Conservation (phyloP, 169 alveolate species). For the Plasmodium gonderi region DNA sequence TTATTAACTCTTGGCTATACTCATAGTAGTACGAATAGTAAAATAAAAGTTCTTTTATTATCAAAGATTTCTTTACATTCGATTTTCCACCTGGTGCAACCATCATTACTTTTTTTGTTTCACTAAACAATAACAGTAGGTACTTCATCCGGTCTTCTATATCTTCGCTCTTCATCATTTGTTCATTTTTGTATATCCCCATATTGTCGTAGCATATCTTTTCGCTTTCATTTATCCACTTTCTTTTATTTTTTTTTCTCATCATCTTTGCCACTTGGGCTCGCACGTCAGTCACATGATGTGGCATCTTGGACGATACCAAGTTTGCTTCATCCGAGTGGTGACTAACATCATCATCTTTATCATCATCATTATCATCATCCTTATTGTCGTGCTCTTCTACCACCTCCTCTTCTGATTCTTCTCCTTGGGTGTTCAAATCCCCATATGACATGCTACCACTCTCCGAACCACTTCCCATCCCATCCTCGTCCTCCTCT, state of each 20-base stretch:
- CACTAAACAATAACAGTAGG: slow-evolving; percentile 21
- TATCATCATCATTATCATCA: slow-evolving; percentile 33
- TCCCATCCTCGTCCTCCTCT: slow-evolving; percentile 74
- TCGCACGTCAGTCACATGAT: neutral
- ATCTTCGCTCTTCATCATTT: slow-evolving; percentile 50
- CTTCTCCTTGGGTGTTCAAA: slow-evolving; percentile 84
- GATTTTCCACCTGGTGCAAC: neutral
- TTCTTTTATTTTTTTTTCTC: neutral
- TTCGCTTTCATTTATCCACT: slow-evolving; percentile 25
- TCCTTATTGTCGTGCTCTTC: slow-evolving; percentile 71
- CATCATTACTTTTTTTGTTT: slow-evolving; percentile 2
- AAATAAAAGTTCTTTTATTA: slow-evolving; percentile 44
- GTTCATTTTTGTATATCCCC: slow-evolving; percentile 40
- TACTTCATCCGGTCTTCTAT: slow-evolving; percentile 72
- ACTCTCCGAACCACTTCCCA: slow-evolving; percentile 83
- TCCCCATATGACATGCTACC: slow-evolving; percentile 79
- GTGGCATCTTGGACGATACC: neutral
- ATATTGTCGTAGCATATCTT: slow-evolving; percentile 21
- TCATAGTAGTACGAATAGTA: slow-evolving; percentile 87
- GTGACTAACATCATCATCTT: neutral
- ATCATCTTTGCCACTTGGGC: neutral
- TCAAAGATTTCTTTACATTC: neutral
- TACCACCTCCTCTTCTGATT: slow-evolving; percentile 81
- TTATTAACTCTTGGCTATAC: slow-evolving; percentile 92
- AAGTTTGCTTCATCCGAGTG: slow-evolving; percentile 2